Percentiles rank a stretch among this genome's conserved stretches.
These are phyloP conservation scores for Cydonia oblonga DNA, from an alignment of 331 rosid species.

Conservation along the genomic window DNA sequence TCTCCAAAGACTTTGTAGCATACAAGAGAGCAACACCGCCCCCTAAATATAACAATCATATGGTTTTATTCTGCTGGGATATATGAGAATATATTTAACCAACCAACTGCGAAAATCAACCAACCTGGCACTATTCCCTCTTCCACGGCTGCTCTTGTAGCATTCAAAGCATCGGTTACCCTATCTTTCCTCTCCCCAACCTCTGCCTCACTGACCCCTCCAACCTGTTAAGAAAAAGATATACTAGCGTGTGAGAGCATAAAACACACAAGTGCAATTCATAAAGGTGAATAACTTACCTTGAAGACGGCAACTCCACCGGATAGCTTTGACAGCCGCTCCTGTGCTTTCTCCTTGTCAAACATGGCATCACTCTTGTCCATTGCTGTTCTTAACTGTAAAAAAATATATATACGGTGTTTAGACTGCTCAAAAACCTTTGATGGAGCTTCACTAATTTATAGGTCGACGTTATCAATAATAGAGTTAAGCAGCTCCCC, in stretches of 20 bases:
- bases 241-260: not conserved
- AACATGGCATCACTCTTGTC: slow-evolving; percentile 60
- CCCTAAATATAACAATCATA: slow-evolving; percentile 35
- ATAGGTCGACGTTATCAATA: not conserved
- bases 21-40: slow-evolving; percentile 95
- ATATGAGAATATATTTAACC: not conserved
- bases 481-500: not conserved
- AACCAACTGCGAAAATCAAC: not conserved
- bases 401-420: not conserved
- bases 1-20: slow-evolving; percentile 64
- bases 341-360: slow-evolving; percentile 95
- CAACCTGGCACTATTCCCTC: slow-evolving; percentile 94
- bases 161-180: slow-evolving; percentile 90
- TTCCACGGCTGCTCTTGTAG: slow-evolving; percentile 91
- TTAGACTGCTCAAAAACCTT: not conserved
- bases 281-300: slow-evolving; percentile 31
- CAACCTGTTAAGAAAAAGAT: slow-evolving; percentile 36
- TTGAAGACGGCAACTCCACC: slow-evolving; percentile 96
- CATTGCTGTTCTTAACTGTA: slow-evolving; percentile 66
- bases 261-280: not conserved
- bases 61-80: not conserved
- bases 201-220: slow-evolving; percentile 87
- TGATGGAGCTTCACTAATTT: not conserved
- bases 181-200: slow-evolving; percentile 95
- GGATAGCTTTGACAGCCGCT: slow-evolving; percentile 78